A percentile compares a stretch with the other conserved stretches of the same genome.
Evolutionary conservation across 495 filamentous ascomycete genomes (phyloP).

Genomic region (Trichodelitschia bisporula): DNA sequence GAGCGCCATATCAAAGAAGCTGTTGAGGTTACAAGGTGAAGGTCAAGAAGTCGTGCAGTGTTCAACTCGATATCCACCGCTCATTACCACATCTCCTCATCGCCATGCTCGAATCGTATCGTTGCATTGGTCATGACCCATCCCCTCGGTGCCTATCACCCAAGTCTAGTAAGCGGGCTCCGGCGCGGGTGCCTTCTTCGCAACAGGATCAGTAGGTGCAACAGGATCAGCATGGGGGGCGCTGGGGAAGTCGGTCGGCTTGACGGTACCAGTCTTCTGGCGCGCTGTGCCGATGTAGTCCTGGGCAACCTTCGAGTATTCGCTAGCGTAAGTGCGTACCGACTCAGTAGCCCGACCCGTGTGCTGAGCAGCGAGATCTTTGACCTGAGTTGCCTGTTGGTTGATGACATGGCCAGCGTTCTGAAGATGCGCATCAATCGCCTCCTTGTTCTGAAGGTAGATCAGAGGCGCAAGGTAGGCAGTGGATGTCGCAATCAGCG

Average conservation of each 20-base stretch:
- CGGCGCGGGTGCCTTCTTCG: not conserved
- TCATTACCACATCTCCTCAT: too few species aligned
- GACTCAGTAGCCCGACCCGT: conserved; percentile 45
- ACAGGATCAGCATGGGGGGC: not conserved
- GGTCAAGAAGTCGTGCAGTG: too few species aligned
- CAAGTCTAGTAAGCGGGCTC: too few species aligned
- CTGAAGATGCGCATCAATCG: conserved; percentile 68
- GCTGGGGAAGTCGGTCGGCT: not conserved
- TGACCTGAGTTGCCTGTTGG: conserved; percentile 60
- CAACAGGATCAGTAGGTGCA: not conserved
- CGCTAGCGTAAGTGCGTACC: conserved; percentile 40
- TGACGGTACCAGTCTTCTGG: conserved; percentile 17
- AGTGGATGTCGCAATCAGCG: conserved; percentile 47
- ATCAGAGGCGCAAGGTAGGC: conserved; percentile 70
- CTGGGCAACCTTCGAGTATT: conserved; percentile 72
- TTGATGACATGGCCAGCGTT: conserved; percentile 45
- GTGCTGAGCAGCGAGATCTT: conserved; percentile 57
- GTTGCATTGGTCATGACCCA: too few species aligned
- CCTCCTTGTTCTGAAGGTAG: conserved; percentile 80
- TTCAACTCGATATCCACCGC: too few species aligned
- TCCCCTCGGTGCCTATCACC: too few species aligned
- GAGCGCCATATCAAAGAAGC: too few species aligned
- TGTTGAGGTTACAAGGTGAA: too few species aligned
- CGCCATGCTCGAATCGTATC: too few species aligned
- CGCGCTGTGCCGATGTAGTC: conserved; percentile 34